Evolutionary conservation across 352 stramenopile species (phyloP).

Genomic region (Globisporangium echinulatum): DNA sequence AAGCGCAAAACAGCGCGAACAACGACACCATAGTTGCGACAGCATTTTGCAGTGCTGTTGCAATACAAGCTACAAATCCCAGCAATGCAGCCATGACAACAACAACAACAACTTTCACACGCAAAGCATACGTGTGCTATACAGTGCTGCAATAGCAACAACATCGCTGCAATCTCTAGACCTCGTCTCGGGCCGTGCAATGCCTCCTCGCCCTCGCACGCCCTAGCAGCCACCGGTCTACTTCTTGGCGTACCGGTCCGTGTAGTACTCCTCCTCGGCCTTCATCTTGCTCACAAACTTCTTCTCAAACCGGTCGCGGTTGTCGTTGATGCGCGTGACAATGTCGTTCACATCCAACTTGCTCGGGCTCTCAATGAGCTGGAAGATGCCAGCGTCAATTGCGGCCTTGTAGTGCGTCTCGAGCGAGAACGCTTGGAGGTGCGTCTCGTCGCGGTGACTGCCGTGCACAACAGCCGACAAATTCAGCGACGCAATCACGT

Average conservation of each 20-base stretch:
- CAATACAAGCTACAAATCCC: too few species aligned
- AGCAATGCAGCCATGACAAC: too few species aligned
- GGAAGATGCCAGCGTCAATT: constrained; percentile 78
- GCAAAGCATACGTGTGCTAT: too few species aligned
- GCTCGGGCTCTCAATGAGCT: constrained; percentile 64
- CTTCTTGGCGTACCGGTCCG: constrained; percentile 75
- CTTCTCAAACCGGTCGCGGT: constrained; percentile 87
- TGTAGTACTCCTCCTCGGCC: constrained; percentile 91
- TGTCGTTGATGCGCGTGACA: constrained; percentile 84
- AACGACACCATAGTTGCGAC: too few species aligned
- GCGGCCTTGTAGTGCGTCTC: constrained; percentile 79
- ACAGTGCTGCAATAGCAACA: too few species aligned
- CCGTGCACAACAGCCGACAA: constrained; percentile 83
- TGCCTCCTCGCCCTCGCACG: not conserved
- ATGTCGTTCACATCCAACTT: constrained; percentile 84
- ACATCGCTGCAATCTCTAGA: too few species aligned
- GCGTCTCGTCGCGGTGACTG: constrained; percentile 75
- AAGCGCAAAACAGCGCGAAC: too few species aligned
- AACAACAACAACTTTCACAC: too few species aligned
- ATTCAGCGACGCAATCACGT: constrained; percentile 94
- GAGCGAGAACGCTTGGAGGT: constrained; percentile 49
- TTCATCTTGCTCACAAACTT: constrained; percentile 93
- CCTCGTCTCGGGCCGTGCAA: not conserved
- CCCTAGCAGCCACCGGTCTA: constrained; percentile 1
- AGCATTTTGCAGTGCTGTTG: too few species aligned